Conservation (phyloP, 2,329 filamentous ascomycete genomes). For the Onygenales sp. region DNA sequence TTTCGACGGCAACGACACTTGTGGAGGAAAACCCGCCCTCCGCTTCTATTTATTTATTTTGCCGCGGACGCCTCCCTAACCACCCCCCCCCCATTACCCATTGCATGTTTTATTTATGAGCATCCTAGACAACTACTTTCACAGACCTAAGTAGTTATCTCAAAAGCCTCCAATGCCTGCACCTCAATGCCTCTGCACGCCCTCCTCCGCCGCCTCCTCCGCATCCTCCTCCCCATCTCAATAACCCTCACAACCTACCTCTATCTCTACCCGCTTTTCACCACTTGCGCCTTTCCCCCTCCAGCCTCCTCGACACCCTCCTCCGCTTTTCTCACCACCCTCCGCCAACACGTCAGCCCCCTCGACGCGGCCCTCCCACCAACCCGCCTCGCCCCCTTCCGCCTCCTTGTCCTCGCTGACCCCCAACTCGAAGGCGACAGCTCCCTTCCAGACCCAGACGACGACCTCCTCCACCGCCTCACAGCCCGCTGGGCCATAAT, state of each 20-base stretch:
- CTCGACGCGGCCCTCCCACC: conserved; percentile 8
- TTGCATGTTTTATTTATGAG: too few relatives aligned
- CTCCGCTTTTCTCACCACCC: conserved; percentile 23
- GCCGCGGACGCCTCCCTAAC: too few relatives aligned
- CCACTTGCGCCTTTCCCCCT: conserved; percentile 68
- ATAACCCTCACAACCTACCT: conserved; percentile 65
- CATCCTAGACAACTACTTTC: too few relatives aligned
- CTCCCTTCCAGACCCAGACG: conserved; percentile 54
- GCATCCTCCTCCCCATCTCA: conserved; percentile 54
- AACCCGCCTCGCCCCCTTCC: conserved; percentile 57
- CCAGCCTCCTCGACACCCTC: conserved; percentile 4
- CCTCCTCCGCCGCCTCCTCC: conserved; percentile 36
- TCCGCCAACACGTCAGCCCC: conserved; percentile 27
- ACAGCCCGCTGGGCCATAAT: conserved; percentile 25
- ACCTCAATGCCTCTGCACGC: conserved; percentile 42
- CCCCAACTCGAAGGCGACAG: conserved; percentile 91
- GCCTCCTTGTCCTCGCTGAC: conserved; percentile 79
- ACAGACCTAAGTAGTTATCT: neutral
- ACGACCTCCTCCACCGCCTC: conserved; percentile 35
- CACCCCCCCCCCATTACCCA: too few relatives aligned
- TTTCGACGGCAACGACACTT: too few relatives aligned
- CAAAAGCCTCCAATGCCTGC: conserved; percentile 10
- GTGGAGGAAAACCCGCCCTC: too few relatives aligned
- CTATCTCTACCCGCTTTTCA: conserved; percentile 78
- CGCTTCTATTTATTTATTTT: too few relatives aligned